Conservation (phyloP, 345 rosid genomes). For the Pseudoturritis turrita region DNA sequence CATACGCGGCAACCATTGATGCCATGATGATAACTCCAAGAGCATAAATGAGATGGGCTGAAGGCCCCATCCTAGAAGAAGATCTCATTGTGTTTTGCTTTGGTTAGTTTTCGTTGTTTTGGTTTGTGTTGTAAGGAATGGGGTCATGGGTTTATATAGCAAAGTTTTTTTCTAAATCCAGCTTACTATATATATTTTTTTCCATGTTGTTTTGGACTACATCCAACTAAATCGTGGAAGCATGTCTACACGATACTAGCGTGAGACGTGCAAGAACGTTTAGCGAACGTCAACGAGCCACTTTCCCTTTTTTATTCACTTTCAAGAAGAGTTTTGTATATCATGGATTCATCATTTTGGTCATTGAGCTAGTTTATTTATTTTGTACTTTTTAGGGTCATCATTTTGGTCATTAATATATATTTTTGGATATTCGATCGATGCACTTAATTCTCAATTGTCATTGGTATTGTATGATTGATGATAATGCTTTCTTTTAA, state of each 20-base stretch:
- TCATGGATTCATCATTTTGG: not conserved
- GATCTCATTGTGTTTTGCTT: not conserved
- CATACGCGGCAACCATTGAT: not conserved
- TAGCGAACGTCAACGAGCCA: not conserved
- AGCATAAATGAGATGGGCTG: not conserved
- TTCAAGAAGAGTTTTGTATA: not conserved
- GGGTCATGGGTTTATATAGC: not conserved
- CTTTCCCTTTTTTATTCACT: not conserved
- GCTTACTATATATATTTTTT: not conserved
- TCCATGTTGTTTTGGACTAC: not conserved
- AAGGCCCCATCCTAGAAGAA: not conserved
- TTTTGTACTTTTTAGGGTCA: too few relatives aligned
- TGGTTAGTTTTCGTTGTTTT: not conserved
- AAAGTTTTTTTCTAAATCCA: not conserved
- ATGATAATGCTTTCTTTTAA: too few relatives aligned
- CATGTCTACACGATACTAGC: not conserved
- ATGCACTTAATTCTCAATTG: too few relatives aligned
- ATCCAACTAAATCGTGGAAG: not conserved
- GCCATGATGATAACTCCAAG: not conserved
- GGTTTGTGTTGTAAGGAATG: not conserved
- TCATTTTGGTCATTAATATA: too few relatives aligned
- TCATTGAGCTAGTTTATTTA: too few relatives aligned
- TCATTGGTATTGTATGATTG: too few relatives aligned
- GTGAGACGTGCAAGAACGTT: conserved; percentile 14
- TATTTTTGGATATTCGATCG: too few relatives aligned